Percentiles rank a stretch among this genome's conserved stretches.
These are phyloP conservation scores for Epicoccum sorghinum DNA, from an alignment of 2,329 filamentous ascomycete species.

Conservation along the genomic window DNA sequence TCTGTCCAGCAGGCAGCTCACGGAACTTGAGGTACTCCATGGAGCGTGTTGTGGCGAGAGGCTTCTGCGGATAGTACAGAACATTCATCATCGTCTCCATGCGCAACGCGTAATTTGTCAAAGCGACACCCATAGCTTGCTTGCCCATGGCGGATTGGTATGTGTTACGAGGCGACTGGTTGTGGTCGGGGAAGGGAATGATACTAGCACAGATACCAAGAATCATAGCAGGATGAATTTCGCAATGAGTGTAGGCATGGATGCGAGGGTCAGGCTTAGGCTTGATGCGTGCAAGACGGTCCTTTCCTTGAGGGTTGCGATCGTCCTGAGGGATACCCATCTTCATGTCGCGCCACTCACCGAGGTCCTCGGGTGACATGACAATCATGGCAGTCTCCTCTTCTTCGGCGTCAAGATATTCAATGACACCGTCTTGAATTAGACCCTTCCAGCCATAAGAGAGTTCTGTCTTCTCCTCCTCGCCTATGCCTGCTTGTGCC, in stretches of 20 bases:
- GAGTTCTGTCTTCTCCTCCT: constrained; percentile 62
- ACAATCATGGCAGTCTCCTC: constrained; percentile 99
- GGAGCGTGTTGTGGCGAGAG: constrained; percentile 90
- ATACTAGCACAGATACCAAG: constrained; percentile 98
- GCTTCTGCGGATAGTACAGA: constrained; percentile 98
- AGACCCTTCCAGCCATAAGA: constrained; percentile 90
- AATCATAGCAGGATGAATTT: constrained; percentile 99
- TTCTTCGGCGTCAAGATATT: constrained; percentile 97
- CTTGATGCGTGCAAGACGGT: constrained; percentile 85
- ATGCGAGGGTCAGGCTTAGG: constrained; percentile 85
- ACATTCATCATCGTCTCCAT: constrained; percentile 99
- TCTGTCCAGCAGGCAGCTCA: constrained; percentile 94
- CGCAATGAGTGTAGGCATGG: constrained; percentile 95
- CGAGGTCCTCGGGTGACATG: constrained; percentile 96
- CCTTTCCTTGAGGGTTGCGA: constrained; percentile 65
- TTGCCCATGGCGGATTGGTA: constrained; percentile 99
- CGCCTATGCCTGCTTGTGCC: constrained; percentile 59
- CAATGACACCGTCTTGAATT: constrained; percentile 82
- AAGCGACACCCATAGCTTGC: constrained; percentile 98
- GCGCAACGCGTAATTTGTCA: constrained; percentile 94
- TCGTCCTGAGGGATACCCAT: constrained; percentile 49
- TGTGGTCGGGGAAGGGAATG: constrained; percentile 99
- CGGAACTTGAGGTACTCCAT: constrained; percentile 99
- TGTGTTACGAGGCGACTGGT: constrained; percentile 97
- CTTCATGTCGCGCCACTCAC: constrained; percentile 58